Evolutionary conservation across 257 asterid species (phyloP).

Genomic region (Ilex asprella): DNA sequence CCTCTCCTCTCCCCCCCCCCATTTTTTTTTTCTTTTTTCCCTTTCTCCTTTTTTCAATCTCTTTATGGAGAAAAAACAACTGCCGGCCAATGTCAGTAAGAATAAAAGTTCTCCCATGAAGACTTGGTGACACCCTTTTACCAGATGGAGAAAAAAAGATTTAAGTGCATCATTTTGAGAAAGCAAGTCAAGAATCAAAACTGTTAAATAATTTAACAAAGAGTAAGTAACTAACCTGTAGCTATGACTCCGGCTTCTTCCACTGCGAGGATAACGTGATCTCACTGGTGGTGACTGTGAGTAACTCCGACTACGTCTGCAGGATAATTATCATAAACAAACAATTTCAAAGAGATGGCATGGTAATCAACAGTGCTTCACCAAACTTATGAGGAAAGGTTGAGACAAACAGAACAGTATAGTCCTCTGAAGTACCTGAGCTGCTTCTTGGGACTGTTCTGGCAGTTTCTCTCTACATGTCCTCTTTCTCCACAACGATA

Average conservation of each 20-base stretch:
- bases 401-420: no score
- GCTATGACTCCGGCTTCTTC: constrained; percentile 57
- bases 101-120: no score
- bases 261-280: constrained; percentile 75
- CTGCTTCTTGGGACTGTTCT: constrained; percentile 86
- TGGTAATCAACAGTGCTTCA: not conserved
- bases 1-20: no score
- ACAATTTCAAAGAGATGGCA: not conserved
- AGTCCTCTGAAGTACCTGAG: constrained; percentile 29
- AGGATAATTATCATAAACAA: not conserved
- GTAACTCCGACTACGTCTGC: constrained; percentile 56
- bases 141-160: not conserved
- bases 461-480: constrained; percentile 86
- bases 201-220: not conserved
- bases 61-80: no score
- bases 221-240: constrained; percentile 25
- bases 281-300: constrained; percentile 80
- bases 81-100: not conserved
- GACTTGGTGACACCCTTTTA: no score
- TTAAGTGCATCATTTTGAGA: not conserved
- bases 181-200: not conserved
- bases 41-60: no score
- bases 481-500: constrained; percentile 97
- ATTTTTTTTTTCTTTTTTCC: no score
- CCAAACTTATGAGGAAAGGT: not conserved